Evolutionary conservation across 2,329 filamentous ascomycete genomes (phyloP).

Genomic region (Tolypocladium tropicale): DNA sequence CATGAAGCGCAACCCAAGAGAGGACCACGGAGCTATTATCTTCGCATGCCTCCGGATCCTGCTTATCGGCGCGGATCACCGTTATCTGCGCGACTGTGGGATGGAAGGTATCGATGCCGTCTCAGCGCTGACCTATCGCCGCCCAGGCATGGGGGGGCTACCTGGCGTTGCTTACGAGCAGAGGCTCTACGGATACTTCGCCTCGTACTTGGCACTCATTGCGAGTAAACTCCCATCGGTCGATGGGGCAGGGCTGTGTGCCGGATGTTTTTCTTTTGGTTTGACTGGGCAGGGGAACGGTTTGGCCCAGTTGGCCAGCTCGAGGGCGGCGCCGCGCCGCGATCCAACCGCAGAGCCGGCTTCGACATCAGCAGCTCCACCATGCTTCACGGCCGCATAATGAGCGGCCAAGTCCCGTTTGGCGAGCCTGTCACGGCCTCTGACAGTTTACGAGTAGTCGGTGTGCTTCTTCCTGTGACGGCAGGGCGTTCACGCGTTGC

Average conservation of each 20-base stretch:
- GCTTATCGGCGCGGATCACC: too few relatives aligned
- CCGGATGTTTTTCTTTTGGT: not conserved
- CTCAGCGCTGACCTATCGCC: not conserved
- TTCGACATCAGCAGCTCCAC: slow-evolving; percentile 19
- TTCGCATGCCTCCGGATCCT: too few relatives aligned
- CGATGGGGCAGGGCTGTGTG: not conserved
- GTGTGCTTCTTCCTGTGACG: slow-evolving; percentile 18
- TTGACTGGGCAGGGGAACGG: not conserved
- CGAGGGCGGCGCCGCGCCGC: slow-evolving; percentile 4
- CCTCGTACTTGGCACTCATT: too few relatives aligned
- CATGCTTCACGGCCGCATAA: slow-evolving; percentile 24
- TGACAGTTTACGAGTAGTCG: slow-evolving; percentile 23
- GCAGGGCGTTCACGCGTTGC: slow-evolving; percentile 10
- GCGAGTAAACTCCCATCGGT: not conserved
- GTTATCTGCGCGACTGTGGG: too few relatives aligned
- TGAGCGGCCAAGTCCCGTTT: slow-evolving; percentile 13
- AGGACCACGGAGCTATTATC: too few relatives aligned
- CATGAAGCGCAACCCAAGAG: not conserved
- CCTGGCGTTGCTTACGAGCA: too few relatives aligned
- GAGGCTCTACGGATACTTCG: too few relatives aligned
- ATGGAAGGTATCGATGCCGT: too few relatives aligned
- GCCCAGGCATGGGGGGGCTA: too few relatives aligned
- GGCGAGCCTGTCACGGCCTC: slow-evolving; percentile 1
- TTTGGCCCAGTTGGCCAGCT: slow-evolving; percentile 5
- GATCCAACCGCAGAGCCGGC: slow-evolving; percentile 13